phyloP scores from a whole-genome alignment of 2,329 filamentous ascomycete genomes.

The Talaromyces sp. region DNA sequence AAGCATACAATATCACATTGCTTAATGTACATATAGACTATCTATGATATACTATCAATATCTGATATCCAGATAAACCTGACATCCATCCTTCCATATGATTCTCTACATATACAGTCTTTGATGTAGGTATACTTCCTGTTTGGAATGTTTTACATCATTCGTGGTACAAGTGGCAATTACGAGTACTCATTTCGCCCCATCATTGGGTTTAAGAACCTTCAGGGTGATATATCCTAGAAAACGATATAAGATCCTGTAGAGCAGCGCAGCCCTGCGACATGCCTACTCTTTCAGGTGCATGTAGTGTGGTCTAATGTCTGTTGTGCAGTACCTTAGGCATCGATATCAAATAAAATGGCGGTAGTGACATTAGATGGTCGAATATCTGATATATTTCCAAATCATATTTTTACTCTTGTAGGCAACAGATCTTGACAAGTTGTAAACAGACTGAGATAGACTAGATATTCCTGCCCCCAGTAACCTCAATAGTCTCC shows the following conservation, averaged over 20 bases:
- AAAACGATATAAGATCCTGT: not conserved
- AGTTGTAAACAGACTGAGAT: not conserved
- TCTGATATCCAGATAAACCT: not conserved
- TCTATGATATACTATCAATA: not conserved
- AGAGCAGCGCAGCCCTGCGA: not conserved
- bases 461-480: slow-evolving; percentile 62
- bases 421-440: not conserved
- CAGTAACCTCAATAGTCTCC: slow-evolving; percentile 83
- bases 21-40: slow-evolving; percentile 2
- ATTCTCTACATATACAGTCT: not conserved
- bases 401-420: not conserved
- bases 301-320: not conserved
- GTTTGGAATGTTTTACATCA: not conserved
- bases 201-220: not conserved
- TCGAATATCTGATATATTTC: not conserved
- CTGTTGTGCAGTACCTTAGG: not conserved
- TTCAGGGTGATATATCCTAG: not conserved
- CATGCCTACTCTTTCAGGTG: not conserved
- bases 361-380: not conserved
- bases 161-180: not conserved
- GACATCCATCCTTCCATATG: not conserved
- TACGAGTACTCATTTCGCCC: not conserved
- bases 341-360: not conserved
- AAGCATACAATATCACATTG: not conserved
- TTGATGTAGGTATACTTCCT: not conserved